Percentiles rank a stretch among this genome's conserved stretches.
Conservation (phyloP, 2,329 filamentous ascomycete genomes). For the Ophiostoma novo-ulmi region DNA sequence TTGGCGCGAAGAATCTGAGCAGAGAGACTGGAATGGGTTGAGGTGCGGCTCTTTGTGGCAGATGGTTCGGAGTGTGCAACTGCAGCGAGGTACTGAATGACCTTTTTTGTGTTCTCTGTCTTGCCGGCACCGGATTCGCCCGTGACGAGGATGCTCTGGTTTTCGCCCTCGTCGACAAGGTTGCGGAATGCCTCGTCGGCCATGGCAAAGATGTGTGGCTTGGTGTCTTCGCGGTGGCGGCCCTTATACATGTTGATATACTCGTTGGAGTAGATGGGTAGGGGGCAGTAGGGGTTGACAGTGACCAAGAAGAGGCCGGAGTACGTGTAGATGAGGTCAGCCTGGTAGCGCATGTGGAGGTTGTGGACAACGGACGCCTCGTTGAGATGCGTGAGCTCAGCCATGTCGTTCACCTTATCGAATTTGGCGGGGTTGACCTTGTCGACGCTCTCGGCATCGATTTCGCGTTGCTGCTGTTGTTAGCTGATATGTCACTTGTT, state of each 20-base stretch:
- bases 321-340: slow-evolving; percentile 97
- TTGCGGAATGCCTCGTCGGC: slow-evolving; percentile 95
- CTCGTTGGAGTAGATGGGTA: slow-evolving; percentile 94
- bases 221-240: slow-evolving; percentile 83
- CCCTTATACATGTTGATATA: slow-evolving; percentile 99
- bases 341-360: slow-evolving; percentile 87
- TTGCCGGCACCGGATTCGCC: slow-evolving; percentile 97
- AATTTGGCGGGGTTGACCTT: slow-evolving; percentile 99
- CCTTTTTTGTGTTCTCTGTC: slow-evolving; percentile 98
- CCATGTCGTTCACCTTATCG: slow-evolving; percentile 99
- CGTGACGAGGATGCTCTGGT: slow-evolving; percentile 96
- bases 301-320: slow-evolving; percentile 95
- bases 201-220: slow-evolving; percentile 96
- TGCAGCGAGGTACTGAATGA: slow-evolving; percentile 95
- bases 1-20: slow-evolving; percentile 95
- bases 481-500: slow-evolving; percentile 16
- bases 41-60: slow-evolving; percentile 49
- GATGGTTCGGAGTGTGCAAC: slow-evolving; percentile 81
- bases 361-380: slow-evolving; percentile 98
- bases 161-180: slow-evolving; percentile 87
- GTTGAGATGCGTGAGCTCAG: slow-evolving; percentile 94
- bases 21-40: slow-evolving; percentile 74
- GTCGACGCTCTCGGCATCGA: slow-evolving; percentile 82
- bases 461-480: slow-evolving; percentile 67
- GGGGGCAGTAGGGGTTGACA: slow-evolving; percentile 89